phyloP scores from a whole-genome alignment of 192 early-diverging fungal species.

The Rhizoclosmatium sp. region DNA sequence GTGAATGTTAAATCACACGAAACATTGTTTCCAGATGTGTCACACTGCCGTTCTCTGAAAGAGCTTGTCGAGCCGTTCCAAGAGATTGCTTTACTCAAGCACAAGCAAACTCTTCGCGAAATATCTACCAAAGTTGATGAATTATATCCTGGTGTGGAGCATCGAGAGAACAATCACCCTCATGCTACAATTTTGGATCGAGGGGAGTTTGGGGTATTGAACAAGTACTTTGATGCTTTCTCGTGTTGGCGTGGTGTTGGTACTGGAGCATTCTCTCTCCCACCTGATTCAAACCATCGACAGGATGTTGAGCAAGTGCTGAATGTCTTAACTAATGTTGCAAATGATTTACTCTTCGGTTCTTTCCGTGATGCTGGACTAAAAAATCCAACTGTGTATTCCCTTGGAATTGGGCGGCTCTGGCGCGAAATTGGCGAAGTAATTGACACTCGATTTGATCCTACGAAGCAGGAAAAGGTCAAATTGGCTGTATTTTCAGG shows the following conservation, averaged over 20 bases:
- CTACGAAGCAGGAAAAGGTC: background rate
- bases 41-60: constrained; percentile 2
- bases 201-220: background rate
- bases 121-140: background rate
- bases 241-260: no score
- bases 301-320: background rate
- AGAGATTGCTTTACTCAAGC: background rate
- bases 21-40: constrained; percentile 30
- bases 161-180: background rate
- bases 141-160: no score
- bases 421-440: constrained; percentile 15
- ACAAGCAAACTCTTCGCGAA: background rate
- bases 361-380: background rate
- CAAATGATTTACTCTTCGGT: constrained; percentile 6
- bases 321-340: constrained; percentile 36
- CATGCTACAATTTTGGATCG: background rate
- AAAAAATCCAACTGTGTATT: no score
- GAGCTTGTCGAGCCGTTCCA: constrained; percentile 40
- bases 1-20: constrained; percentile 16
- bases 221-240: no score
- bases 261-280: no score
- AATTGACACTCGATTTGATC: constrained; percentile 25
- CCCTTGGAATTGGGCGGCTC: no score
- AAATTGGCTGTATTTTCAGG: constrained; percentile 34
- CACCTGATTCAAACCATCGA: background rate